These are phyloP conservation scores for Geotrichum restrictum DNA, from an alignment of 1,139 yeast genomes.

Conservation along the genomic window DNA sequence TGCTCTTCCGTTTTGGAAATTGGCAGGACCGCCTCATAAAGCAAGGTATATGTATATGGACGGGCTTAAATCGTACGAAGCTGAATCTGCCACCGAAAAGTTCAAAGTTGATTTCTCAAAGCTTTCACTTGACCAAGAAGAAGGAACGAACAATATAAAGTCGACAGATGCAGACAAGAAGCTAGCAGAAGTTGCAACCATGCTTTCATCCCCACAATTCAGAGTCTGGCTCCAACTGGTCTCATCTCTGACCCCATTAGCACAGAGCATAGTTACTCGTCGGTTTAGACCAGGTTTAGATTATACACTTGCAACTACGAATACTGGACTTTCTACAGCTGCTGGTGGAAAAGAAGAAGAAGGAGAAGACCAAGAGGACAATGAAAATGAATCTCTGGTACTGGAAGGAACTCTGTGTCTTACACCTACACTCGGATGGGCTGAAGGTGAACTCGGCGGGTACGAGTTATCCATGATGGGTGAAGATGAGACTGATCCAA, in stretches of 20 bases:
- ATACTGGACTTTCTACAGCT: neutral
- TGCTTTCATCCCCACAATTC: slow-evolving; percentile 60
- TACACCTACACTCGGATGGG: slow-evolving; percentile 83
- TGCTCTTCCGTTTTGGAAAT: slow-evolving; percentile 66
- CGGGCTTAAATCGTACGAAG: slow-evolving; percentile 20
- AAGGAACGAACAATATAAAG: neutral
- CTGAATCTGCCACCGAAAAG: no score
- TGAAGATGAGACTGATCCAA: slow-evolving; percentile 42
- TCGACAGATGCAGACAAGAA: slow-evolving; percentile 31
- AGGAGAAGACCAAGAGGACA: slow-evolving; percentile 20
- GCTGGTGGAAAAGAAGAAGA: neutral
- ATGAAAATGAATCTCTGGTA: slow-evolving; percentile 30
- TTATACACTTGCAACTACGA: slow-evolving; percentile 81
- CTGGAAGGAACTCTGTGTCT: slow-evolving; percentile 69
- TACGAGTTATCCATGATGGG: slow-evolving; percentile 81
- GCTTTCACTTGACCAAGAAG: no score
- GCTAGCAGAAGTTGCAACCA: slow-evolving; percentile 53
- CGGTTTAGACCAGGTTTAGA: slow-evolving; percentile 94
- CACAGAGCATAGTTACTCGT: slow-evolving; percentile 68
- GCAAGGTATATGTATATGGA: slow-evolving; percentile 82
- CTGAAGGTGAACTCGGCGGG: slow-evolving; percentile 85
- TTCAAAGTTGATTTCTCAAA: slow-evolving; percentile 23
- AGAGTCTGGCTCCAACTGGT: slow-evolving; percentile 64
- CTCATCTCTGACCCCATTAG: slow-evolving; percentile 61
- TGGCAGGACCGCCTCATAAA: slow-evolving; percentile 94